These are phyloP conservation scores for Paracorniculantispora psalliotae DNA, from an alignment of 2,329 filamentous ascomycete species.

Conservation along the genomic window DNA sequence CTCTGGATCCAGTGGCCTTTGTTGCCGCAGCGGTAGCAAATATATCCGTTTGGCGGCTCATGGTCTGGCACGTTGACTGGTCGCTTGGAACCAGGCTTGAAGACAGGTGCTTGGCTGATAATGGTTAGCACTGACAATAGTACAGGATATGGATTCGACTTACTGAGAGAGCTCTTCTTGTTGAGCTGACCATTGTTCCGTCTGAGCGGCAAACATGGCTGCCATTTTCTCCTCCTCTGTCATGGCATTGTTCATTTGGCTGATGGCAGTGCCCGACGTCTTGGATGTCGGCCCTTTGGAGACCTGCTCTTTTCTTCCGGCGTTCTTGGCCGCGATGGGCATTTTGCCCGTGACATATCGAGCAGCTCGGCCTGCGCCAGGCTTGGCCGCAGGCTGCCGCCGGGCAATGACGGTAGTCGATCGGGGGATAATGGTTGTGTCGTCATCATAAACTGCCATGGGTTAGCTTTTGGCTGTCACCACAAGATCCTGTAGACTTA, in stretches of 20 bases:
- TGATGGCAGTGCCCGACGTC: constrained; percentile 51
- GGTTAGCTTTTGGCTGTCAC: constrained; percentile 24
- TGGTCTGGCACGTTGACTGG: constrained; percentile 80
- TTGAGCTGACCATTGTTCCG: constrained; percentile 87
- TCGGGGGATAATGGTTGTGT: constrained; percentile 93
- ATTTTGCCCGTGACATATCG: constrained; percentile 96
- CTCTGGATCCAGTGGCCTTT: constrained; percentile 99
- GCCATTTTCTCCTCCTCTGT: constrained; percentile 93
- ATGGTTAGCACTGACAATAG: constrained; percentile 27
- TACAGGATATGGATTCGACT: constrained; percentile 25
- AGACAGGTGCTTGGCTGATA: constrained; percentile 55
- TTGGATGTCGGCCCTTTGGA: constrained; percentile 55
- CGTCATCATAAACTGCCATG: constrained; percentile 82
- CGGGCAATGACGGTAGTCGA: constrained; percentile 91
- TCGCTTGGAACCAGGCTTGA: constrained; percentile 59
- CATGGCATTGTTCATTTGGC: constrained; percentile 69
- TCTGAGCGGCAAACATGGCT: constrained; percentile 86
- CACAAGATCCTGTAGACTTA: constrained; percentile 41
- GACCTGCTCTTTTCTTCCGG: constrained; percentile 59
- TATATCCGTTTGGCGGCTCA: constrained; percentile 86
- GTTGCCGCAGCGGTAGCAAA: constrained; percentile 93
- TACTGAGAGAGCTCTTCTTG: constrained; percentile 88
- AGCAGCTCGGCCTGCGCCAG: constrained; percentile 83
- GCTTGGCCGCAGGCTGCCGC: constrained; percentile 75
- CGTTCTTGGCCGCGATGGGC: constrained; percentile 81